A percentile compares a stretch with the other conserved stretches of the same genome.
Conservation (phyloP, 495 filamentous ascomycete species). For the Jackrogersella multiformis region DNA sequence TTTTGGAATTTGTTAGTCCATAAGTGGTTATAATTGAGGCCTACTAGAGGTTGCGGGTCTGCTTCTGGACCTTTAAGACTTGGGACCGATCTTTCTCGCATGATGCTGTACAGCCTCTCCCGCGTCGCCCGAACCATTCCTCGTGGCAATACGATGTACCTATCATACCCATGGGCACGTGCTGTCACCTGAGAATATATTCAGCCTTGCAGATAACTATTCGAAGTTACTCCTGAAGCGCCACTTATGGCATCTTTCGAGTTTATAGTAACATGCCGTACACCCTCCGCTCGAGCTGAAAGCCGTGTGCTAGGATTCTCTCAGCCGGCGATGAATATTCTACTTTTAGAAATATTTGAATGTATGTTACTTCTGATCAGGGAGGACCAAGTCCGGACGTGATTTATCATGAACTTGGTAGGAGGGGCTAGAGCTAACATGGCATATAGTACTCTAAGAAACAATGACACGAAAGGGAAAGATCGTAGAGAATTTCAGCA, state of each 20-base stretch:
- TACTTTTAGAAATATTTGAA: not conserved
- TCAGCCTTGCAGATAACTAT: constrained; percentile 33
- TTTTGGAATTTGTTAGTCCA: constrained; percentile 35
- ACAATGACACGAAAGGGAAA: constrained; percentile 4
- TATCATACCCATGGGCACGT: constrained; percentile 1
- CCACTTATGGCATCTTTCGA: constrained; percentile 17
- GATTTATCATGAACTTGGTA: constrained; percentile 1
- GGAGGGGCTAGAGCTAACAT: not conserved
- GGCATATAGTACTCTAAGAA: not conserved
- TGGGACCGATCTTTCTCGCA: constrained; percentile 5
- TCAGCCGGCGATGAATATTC: constrained; percentile 11
- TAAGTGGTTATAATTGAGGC: constrained; percentile 21
- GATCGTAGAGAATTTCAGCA: constrained; percentile 1
- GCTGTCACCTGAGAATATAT: constrained; percentile 15
- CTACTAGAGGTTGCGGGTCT: constrained; percentile 22
- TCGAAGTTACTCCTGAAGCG: constrained; percentile 8
- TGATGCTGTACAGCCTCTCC: constrained; percentile 18
- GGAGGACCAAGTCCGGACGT: not conserved
- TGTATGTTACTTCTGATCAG: not conserved
- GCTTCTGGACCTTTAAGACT: constrained; percentile 16
- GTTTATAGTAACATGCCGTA: constrained; percentile 2
- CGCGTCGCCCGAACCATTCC: constrained; percentile 12
- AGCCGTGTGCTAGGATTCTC: not conserved
- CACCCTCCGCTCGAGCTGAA: constrained; percentile 16
- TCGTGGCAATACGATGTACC: constrained; percentile 28